Conservation (phyloP, 2,329 filamentous ascomycete species). For the Cylindrodendrum hubeiense region DNA sequence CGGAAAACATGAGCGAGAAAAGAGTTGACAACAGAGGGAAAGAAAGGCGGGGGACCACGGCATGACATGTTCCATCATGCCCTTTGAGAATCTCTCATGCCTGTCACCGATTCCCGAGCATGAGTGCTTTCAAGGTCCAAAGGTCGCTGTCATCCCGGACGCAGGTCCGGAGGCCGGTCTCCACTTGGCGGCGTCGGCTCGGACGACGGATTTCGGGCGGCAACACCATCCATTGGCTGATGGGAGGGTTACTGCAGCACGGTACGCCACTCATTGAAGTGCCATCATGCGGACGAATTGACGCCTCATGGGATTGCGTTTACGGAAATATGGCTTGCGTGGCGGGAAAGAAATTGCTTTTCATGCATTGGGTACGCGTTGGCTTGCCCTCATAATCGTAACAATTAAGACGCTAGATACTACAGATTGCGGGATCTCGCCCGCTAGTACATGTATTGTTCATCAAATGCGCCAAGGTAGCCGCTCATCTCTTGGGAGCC, state of each 20-base stretch:
- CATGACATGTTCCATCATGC: constrained; percentile 13
- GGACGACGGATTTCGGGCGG: constrained; percentile 26
- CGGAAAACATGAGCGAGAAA: not conserved
- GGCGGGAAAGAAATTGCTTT: not conserved
- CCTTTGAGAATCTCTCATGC: not conserved
- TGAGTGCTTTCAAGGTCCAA: constrained; percentile 23
- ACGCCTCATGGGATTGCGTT: not conserved
- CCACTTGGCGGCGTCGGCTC: constrained; percentile 27
- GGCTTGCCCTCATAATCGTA: not conserved
- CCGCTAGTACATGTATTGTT: constrained; percentile 43
- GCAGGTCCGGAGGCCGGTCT: constrained; percentile 20
- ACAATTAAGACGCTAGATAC: not conserved
- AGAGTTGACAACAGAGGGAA: not conserved
- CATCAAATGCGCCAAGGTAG: constrained; percentile 35
- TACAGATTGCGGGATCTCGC: not conserved
- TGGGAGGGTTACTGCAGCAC: not conserved
- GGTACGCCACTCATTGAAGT: not conserved
- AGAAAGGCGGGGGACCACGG: constrained; percentile 5
- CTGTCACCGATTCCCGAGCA: constrained; percentile 30
- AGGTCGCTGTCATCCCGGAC: constrained; percentile 6
- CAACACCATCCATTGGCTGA: constrained; percentile 19
- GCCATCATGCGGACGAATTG: not conserved
- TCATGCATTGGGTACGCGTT: not conserved
- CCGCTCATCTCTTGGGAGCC: constrained; percentile 31
- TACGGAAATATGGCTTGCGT: constrained; percentile 10